Evolutionary conservation across 164 flowering plant genomes (phyloP), one percentile per base, ranked within the genome.

Genomic region (Stephania yunnanensis): DNA sequence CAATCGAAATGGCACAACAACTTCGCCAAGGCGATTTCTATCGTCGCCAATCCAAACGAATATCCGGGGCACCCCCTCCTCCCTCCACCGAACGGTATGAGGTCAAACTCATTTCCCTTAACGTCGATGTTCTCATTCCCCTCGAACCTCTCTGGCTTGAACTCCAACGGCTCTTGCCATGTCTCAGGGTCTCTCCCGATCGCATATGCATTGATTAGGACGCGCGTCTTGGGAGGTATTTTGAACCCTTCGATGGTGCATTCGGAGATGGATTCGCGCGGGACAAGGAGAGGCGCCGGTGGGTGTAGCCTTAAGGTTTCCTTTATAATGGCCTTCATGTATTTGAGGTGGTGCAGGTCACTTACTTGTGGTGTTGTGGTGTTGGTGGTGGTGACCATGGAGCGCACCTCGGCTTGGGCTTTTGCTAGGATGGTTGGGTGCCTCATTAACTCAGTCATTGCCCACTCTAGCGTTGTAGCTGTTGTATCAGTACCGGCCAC

Each of bases 401-500:
- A 46, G 36, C 87, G 76, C 15, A 89, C 86, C 75, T 89, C 87
- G 46, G 79, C 83, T 78, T 89, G 90, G 11, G 84, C 87, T 77
- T 74, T 86, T 70, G 75, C 73, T 84, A 87, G 66, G 25, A 82
- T 79, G 11, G 17, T 7, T 5, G 87, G 87, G 77, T 89, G 85
- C 36, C 84, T 81, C 6, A 78, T 81, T 45, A 87, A 76, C 76
- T 87, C 87, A 6, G 90, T 77, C 85, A 89, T 83, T 2, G 83
- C 73, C 92, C 92, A 89, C 73, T 87, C 92, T 42, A 89, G 73
- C 6, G 89, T 85, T 19, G 89, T 86, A 6, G 88, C 69, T 7
- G 90, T 79, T 61, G 90, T 86, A 55, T 89, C 89, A 0, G 90
- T 89, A 70, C 92, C 92, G 13, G 88, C 90, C 1, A 88, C 87